phyloP scores from a whole-genome alignment of 2,329 filamentous ascomycete genomes.

The Biscogniauxia sp. region DNA sequence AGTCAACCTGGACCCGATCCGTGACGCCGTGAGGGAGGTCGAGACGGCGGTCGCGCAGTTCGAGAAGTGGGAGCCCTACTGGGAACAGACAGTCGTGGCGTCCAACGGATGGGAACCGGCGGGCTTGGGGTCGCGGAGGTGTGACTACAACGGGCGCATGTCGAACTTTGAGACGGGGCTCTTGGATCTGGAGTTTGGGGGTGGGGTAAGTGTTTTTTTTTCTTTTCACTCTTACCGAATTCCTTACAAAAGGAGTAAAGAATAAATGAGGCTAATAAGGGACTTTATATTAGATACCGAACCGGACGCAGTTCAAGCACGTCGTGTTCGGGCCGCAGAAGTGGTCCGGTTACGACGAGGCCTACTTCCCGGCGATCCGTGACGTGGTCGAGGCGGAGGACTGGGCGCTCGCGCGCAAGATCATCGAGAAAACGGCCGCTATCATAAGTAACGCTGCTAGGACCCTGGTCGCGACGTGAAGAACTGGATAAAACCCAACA shows the following conservation, averaged over 20 bases:
- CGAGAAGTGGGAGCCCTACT: conserved; percentile 71
- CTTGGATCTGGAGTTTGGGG: conserved; percentile 68
- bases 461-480: conserved; percentile 14
- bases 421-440: conserved; percentile 68
- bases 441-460: conserved; percentile 47
- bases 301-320: conserved; percentile 91
- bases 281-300: conserved; percentile 59
- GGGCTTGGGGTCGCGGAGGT: conserved; percentile 63
- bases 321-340: conserved; percentile 81
- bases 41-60: conserved; percentile 62
- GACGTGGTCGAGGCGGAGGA: conserved; percentile 73
- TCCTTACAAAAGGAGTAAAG: no score
- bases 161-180: conserved; percentile 78
- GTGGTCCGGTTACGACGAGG: conserved; percentile 68
- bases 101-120: conserved; percentile 75
- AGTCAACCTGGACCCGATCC: conserved; percentile 58
- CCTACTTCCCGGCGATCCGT: conserved; percentile 78
- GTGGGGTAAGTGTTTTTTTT: conserved; percentile 63
- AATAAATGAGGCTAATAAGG: conserved; percentile 12
- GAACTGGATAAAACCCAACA: neutral
- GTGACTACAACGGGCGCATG: conserved; percentile 77
- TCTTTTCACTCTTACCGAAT: neutral
- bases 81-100: conserved; percentile 70
- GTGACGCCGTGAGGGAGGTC: conserved; percentile 61
- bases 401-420: conserved; percentile 64